Base-by-base conservation (phyloP, 2,329 filamentous ascomycete species). In the Esteya vermicola region DNA sequence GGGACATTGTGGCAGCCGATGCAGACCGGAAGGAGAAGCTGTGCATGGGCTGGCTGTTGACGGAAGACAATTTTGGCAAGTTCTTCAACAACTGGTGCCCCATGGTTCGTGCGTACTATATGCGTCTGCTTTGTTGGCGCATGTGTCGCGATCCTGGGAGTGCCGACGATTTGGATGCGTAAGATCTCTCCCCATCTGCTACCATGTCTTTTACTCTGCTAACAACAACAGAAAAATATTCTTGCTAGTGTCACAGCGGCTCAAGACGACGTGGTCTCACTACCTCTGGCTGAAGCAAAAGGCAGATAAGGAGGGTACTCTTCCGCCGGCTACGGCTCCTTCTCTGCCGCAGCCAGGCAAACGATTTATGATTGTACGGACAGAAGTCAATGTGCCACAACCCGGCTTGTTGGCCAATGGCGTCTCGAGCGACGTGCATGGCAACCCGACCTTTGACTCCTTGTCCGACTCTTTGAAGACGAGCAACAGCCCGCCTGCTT, bases 51-150 rank as follows among this genome's bases (percentile, higher is more conserved):
- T 88, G 91, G 65, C 61, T 95, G 30, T 63, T 95, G 12, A 71
- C 78, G 7, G 78, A 82, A 40, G 68, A 78, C 21, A 72, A 81
- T 3, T 94, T 94, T 55, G 76, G 83, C 52, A 75, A 74, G 45
- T 78, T 85, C 45, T 95, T 94, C 61, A 89, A 82, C 53, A 85
- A 94, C 52, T 94, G 88, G 86, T 93, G 85, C 52, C 85, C 88
- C 0, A 93, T 94, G 88, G 85, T 94, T 19, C 75, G 88, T 45
- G 81, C 85, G 13, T 95, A 94, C 57, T 95, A 81, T 55, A 91
- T 93, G 72, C 83, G 88, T 35, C 63, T 95, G 37, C 60, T 94
- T 19, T 93, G 85, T 59, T 95, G 88, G 88, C 75, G 86, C 44
- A 65, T 95, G 36, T 89, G 82, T 47, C 72, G 88, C 46, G 82